Evolutionary conservation across 1,284 basidiomycete species (phyloP), one percentile per base, ranked within the genome.

Genomic region (Malassezia sp.): DNA sequence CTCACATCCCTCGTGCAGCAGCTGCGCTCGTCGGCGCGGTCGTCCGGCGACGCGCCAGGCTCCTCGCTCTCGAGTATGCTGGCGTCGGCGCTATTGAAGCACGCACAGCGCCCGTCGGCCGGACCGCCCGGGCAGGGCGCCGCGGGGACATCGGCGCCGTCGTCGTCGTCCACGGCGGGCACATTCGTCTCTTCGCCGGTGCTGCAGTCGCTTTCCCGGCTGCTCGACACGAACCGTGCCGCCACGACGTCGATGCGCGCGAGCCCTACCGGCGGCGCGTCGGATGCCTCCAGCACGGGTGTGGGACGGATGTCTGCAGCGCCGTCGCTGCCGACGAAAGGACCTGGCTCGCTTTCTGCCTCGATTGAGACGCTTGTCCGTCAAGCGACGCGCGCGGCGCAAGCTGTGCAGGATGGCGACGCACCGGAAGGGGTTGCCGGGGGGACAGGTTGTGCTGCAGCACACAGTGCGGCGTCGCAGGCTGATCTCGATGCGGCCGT

Each of bases 401-500:
- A 38, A 20, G 33, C 20, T 5, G 10, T 15, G 20, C 52, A n/a
- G 42, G 48, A 20, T 37, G 47, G n/a, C 20, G 15, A 40, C 28
- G 37, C 54, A 11, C 3, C 2, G 2, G 9, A 10, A 23, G 18
- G 18, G 14, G 17, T 4, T 17, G 21, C n/a, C 28, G 20, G n/a
- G n/a, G n/a, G n/a, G n/a, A n/a, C n/a, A n/a, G n/a, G n/a, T n/a
- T n/a, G n/a, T n/a, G n/a, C n/a, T n/a, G n/a, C n/a, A n/a, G 40
- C 28, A 22, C 34, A 12, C 2, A 22, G 21, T 5, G 24, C 45
- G 21, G 22, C 44, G 29, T 40, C 48, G 33, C 57, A 56, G 42
- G 54, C 54, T 18, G 60, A 61, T 27, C 24, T 61, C 20, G 60
- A 61, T 26, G 59, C 57, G 41, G 60, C 60, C 1, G 60, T 61